Evolutionary conservation across 768 basidiomycete species (phyloP), one percentile per base, ranked within the genome.

Genomic region (Sarcomyxa edulis): DNA sequence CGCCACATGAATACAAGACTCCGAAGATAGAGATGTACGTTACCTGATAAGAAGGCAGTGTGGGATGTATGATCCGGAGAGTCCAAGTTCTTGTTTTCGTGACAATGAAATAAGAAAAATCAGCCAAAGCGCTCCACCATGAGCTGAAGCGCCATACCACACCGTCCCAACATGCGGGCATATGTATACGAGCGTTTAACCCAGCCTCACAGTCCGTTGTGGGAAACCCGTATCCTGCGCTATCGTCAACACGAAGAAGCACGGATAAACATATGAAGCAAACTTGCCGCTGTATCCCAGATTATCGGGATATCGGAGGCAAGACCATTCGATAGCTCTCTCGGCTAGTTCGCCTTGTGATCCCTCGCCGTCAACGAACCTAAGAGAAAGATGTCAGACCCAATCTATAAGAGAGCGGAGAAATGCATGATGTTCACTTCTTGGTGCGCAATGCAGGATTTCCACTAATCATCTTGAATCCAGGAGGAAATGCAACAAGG

Each of bases 391-490:
- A 23, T 29, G 26, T 20, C 19, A 35, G 15, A 31, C 11, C 27
- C n/a, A 5, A 15, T 18, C 26, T 33, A 20, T 7, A 8, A 12
- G 11, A 6, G 31, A 24, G 24, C 2, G 23, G 26, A 22, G 30
- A 6, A 34, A 9, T 1, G 6, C n/a, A n/a, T n/a, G n/a, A n/a
- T 31, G 32, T 45, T 40, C 26, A 65, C 65, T 61, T 63, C 43
- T 61, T 49, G 7, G 61, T 50, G 8, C 70, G 61, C 32, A 61
- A 48, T 6, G 47, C 44, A 3, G 65, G 63, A 47, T 62, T 55
- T 11, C 72, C 72, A 27, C 59, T 63, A 32, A 72, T 44, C 66
- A 69, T 68, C 40, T 54, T 60, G 43, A 70, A 57, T 14, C 66
- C 66, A 22, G 65, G 50, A 5, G 68, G 68, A 45, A 70, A 70